Evolutionary conservation across 371 early-diverging fungal species (phyloP).

Genomic region (Mucor circinelloides): DNA sequence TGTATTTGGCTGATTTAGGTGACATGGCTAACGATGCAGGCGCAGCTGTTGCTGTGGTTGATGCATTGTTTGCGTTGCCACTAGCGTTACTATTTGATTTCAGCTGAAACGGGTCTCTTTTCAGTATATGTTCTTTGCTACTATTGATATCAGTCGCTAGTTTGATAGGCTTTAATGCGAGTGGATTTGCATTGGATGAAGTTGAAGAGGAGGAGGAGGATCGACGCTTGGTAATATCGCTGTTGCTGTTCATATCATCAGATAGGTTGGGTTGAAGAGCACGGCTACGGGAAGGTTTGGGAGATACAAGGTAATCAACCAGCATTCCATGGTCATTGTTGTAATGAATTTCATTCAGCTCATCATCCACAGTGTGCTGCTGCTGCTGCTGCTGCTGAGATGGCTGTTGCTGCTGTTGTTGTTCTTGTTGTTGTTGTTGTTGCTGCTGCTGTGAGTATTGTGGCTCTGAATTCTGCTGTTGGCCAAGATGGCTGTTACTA

Average conservation of each 20-base stretch:
- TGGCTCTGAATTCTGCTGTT: slow-evolving; percentile 9
- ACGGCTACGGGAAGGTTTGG: slow-evolving; percentile 24
- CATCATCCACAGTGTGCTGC: not conserved
- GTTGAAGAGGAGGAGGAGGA: slow-evolving; percentile 7
- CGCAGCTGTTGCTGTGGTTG: not conserved
- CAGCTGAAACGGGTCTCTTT: slow-evolving; percentile 8
- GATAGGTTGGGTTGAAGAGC: not conserved
- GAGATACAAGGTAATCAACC: slow-evolving; percentile 23
- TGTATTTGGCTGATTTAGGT: slow-evolving; percentile 5
- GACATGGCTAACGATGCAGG: slow-evolving; percentile 3
- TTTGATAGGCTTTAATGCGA: slow-evolving; percentile 12
- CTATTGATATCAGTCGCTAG: slow-evolving; percentile 7
- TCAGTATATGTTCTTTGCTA: slow-evolving; percentile 10
- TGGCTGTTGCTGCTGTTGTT: slow-evolving; percentile 1
- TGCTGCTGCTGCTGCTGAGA: slow-evolving; percentile 1
- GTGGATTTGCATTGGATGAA: not conserved
- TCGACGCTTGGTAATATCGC: not conserved
- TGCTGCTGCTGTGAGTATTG: not conserved
- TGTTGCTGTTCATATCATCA: not conserved
- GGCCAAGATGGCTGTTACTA: not conserved
- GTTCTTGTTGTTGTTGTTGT: slow-evolving; percentile 6
- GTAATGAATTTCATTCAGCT: slow-evolving; percentile 13
- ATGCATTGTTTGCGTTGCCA: not conserved
- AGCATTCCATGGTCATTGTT: slow-evolving; percentile 6
- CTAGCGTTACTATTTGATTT: not conserved